Evolutionary conservation across 345 rosid genomes (phyloP), one percentile per base, ranked within the genome.

Genomic region (Tarenaya hassleriana): DNA sequence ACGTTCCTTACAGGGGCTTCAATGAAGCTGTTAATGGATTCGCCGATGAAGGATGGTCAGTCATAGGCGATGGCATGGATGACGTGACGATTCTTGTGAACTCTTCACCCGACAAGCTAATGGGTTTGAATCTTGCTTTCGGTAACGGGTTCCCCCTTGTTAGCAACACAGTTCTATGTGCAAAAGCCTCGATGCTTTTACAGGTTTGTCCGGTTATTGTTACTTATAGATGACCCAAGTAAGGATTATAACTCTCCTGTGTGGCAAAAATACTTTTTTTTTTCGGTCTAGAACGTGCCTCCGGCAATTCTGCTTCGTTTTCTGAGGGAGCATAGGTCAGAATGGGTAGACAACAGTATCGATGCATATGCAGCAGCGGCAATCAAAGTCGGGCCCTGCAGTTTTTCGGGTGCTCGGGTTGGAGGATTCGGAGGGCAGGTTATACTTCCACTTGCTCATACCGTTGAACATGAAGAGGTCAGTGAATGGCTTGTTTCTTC

Each of bases 321-420:
- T 64, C 71, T 94, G 69, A 80, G 96, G 32, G 99, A 94, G 73
- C 99, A 94, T 49, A 77, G 99, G 59, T 94, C 99, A 40, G 99
- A 94, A 71, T 94, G 99, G 99, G 97, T 97, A 6, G 99, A 94
- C 67, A 88, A 84, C 76, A 78, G 71, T 63, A 86, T 88, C 39
- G 99, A 94, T 77, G 92, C 94, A 1, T 94, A 94, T 60, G 68
- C 95, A 16, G 99, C 94, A 16, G 95, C 97, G 10, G 97, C 97
- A 4, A 80, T 94, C 39, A 94, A 88, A 74, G 84, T 86, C 7
- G 99, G 99, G 19, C 95, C 99, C 46, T 88, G 84, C 67, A 77
- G 71, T 70, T 56, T 82, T 47, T 74, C 77, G 5, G 85, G 81
- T 57, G 75, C 99, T 52, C 72, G 87, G 61, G 81, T 86, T 53